Base-by-base conservation (phyloP, 306 rosid species). In the Bauhinia variegata region DNA sequence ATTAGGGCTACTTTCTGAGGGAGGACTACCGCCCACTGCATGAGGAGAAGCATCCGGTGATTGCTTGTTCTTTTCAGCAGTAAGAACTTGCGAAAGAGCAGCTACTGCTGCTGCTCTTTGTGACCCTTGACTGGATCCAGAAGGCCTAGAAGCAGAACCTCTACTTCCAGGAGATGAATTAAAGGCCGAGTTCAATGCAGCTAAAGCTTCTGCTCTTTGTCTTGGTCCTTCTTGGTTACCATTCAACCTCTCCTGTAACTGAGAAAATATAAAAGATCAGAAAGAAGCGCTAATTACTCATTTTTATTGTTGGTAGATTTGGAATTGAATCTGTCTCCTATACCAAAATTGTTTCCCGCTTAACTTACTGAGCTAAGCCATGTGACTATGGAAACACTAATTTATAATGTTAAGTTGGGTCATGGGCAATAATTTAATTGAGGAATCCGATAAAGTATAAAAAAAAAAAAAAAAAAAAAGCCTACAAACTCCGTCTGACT, bases 201-300 rank as follows among this genome's bases (percentile, higher is more conserved):
- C 98, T 64, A 92, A 80, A 60, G 98, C 98, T 76, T 89, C 98
- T 41, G 98, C 96, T 75, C 98, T 87, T 87, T 92, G 98, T 83
- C 98, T 89, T 36, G 89, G 93, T 38, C 82, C 82, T 74, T 96
- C 95, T 76, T 78, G 93, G 54, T 71, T 82, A 48, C 87, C 95
- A 75, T 89, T 86, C 63, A 79, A 65, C 77, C 83, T 92, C 66
- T 89, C 98, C 78, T 84, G 86, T 15, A 78, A 57, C 80, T 77
- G 71, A 18, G 28, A 75, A 61, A 73, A 70, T 41, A 33, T 43
- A 66, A 12, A 41, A 56, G 14, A 15, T 68, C 55, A 79, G 56
- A 43, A 66, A 65, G 59, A 58, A 32, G 32, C 53, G 23, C 78
- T 48, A 6, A 39, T 1, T 36, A 36, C 5, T 36, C 41, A 18